A percentile compares a stretch with the other conserved stretches of the same genome.
Conservation (phyloP, 495 filamentous ascomycete species). For the Aspergillus steynii region DNA sequence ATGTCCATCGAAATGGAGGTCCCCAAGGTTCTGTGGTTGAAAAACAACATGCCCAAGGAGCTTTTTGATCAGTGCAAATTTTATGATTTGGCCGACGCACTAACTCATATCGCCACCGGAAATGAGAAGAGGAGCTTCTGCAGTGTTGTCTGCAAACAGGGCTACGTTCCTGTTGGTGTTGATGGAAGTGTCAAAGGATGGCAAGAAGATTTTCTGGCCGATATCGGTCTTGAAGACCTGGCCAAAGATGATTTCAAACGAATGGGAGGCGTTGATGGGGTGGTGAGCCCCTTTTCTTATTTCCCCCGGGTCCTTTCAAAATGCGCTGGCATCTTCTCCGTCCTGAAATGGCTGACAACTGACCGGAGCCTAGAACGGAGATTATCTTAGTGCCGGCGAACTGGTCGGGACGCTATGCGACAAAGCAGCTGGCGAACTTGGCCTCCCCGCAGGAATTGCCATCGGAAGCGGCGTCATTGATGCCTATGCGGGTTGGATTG, state of each 20-base stretch:
- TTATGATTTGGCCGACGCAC: slow-evolving; percentile 89
- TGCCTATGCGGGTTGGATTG: slow-evolving; percentile 97
- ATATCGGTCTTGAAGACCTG: slow-evolving; percentile 82
- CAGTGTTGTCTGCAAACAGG: slow-evolving; percentile 93
- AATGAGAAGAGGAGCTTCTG: slow-evolving; percentile 90
- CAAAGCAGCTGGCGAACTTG: slow-evolving; percentile 78
- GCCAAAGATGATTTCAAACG: slow-evolving; percentile 82
- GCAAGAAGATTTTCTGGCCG: slow-evolving; percentile 88
- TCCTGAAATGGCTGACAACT: slow-evolving; percentile 13
- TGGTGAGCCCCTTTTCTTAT: slow-evolving; percentile 66
- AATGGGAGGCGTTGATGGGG: slow-evolving; percentile 89
- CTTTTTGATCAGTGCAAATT: slow-evolving; percentile 92
- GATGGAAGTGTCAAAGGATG: slow-evolving; percentile 98
- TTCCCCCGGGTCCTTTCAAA: slow-evolving; percentile 19
- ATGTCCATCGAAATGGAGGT: slow-evolving; percentile 99
- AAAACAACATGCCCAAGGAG: slow-evolving; percentile 95
- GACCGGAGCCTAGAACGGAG: slow-evolving; percentile 68
- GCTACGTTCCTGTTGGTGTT: slow-evolving; percentile 90
- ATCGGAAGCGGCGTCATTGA: slow-evolving; percentile 97
- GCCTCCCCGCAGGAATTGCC: slow-evolving; percentile 83
- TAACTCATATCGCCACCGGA: slow-evolving; percentile 95
- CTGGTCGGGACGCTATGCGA: slow-evolving; percentile 81
- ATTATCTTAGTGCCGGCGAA: slow-evolving; percentile 87
- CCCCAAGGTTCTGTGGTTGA: slow-evolving; percentile 95
- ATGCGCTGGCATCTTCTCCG: neutral